Conservation (phyloP, 208 protist genomes). For the Novymonas esmeraldas region DNA sequence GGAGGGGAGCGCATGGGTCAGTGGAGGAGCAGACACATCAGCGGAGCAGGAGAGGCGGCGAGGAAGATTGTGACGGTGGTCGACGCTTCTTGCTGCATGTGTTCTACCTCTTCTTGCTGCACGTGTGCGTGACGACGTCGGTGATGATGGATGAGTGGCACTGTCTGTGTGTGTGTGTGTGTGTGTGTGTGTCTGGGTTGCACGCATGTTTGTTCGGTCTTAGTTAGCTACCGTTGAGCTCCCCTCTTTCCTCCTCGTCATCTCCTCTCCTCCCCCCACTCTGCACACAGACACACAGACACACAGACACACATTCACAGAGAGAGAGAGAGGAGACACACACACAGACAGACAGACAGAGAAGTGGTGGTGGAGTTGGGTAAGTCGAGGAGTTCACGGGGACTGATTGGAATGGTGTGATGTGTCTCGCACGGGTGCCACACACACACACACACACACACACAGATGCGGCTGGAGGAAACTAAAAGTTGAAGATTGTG, state of each 20-base stretch:
- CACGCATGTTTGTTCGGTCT: too few relatives aligned
- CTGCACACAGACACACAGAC: background rate
- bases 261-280: background rate
- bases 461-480: background rate
- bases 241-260: background rate
- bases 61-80: too few relatives aligned
- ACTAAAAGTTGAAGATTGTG: constrained; percentile 78
- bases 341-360: background rate
- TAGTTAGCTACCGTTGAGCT: background rate
- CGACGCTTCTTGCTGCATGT: too few relatives aligned
- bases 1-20: too few relatives aligned
- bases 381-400: background rate
- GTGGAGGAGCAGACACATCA: too few relatives aligned
- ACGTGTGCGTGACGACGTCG: too few relatives aligned
- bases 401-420: background rate
- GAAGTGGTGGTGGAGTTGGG: too few relatives aligned
- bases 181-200: too few relatives aligned
- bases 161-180: too few relatives aligned
- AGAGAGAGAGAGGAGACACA: background rate
- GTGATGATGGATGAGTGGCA: too few relatives aligned
- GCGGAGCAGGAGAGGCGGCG: too few relatives aligned
- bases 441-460: background rate
- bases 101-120: too few relatives aligned
- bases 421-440: background rate
- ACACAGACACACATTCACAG: background rate